phyloP scores from a whole-genome alignment of 306 rosid species.

The Corylus avellana region DNA sequence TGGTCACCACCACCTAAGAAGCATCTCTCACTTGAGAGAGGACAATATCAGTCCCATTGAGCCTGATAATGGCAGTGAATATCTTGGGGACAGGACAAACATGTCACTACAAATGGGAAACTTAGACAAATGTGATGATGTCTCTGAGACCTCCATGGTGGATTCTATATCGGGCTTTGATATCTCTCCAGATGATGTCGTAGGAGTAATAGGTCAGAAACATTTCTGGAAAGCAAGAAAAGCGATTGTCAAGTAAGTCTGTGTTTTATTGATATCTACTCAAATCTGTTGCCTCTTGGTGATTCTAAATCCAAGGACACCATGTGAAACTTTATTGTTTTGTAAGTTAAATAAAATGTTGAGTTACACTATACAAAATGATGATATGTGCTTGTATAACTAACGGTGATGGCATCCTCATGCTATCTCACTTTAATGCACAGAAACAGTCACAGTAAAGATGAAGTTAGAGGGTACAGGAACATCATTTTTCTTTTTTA shows the following conservation, averaged over 20 bases:
- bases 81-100: slow-evolving; percentile 38
- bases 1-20: slow-evolving; percentile 30
- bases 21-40: slow-evolving; percentile 29
- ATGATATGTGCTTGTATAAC: neutral
- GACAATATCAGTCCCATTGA: slow-evolving; percentile 41
- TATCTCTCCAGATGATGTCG: slow-evolving; percentile 88
- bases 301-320: slow-evolving; percentile 20
- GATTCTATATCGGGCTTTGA: slow-evolving; percentile 53
- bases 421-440: slow-evolving; percentile 13
- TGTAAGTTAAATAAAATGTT: neutral
- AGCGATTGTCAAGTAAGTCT: slow-evolving; percentile 81
- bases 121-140: slow-evolving; percentile 58
- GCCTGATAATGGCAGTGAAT: slow-evolving; percentile 40
- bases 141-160: slow-evolving; percentile 66
- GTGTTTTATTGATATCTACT: slow-evolving; percentile 8
- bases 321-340: slow-evolving; percentile 20
- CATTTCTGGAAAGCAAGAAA: slow-evolving; percentile 98
- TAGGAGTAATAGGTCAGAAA: slow-evolving; percentile 81
- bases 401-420: neutral
- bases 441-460: neutral
- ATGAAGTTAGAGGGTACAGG: neutral
- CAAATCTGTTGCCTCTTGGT: slow-evolving; percentile 25
- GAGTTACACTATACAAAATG: neutral
- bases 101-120: slow-evolving; percentile 36
- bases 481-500: neutral